Base-by-base conservation (phyloP, 257 asterid genomes). In the Penstemon eatonii region DNA sequence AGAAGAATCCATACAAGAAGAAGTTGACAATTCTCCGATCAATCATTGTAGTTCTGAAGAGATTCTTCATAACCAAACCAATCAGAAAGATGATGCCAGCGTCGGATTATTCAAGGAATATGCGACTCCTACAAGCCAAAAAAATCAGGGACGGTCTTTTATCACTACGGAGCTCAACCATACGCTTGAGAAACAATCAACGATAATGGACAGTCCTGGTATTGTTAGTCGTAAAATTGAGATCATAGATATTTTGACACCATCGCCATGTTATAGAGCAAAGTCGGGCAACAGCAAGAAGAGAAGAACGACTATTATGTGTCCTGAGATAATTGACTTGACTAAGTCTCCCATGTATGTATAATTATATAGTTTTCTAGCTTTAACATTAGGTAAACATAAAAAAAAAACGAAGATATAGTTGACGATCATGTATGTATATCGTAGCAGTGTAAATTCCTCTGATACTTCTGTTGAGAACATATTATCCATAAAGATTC, bases 291-390 rank as follows among this genome's bases (percentile, higher is more conserved):
- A 25, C 33, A 68, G 75, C 73, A 85, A 84, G 85, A 92, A 72
- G 81, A 87, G 89, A 69, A 75, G 80, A 66, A 63, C 81, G 1
- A 66, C 47, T 76, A 7, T 51, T 76, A 7, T 51, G 50, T 66
- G 60, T 67, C 85, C 87, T 58, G 95, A 87, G 76, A 78, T 91
- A 75, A 89, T 93, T n/a, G 97, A 93, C 84, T 74, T 93, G 85
- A 88, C 99, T 44, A 81, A 78, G 50, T 90, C 95, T 59, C 97
- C 96, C 43, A 42, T 88, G 72, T 70, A 39, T 41, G 70, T 77
- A 55, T 80, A 60, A 70, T 18, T 41, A 68, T 77, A 55, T 80
- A 60, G 67, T 18, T 25, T 12, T 18, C 4, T 37, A 18, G 37
- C 41, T 51, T 67, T n/a, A 18, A 53, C 37, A 42, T 37, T 25